A percentile compares a stretch with the other conserved stretches of the same genome.
Conservation (phyloP, 2,329 filamentous ascomycete genomes). For the Fusarium torreyae region DNA sequence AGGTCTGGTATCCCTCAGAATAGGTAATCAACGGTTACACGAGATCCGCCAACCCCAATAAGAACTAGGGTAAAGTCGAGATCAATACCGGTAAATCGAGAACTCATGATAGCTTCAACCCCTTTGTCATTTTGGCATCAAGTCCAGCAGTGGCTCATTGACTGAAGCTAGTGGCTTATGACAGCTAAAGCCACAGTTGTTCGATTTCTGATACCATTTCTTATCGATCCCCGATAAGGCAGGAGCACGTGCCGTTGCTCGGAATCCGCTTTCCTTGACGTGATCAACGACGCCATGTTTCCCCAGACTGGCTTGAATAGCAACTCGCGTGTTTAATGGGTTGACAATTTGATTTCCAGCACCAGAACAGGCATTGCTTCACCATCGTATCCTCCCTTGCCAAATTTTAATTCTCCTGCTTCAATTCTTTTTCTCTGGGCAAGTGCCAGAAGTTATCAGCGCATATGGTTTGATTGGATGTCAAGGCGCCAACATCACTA, state of each 20-base stretch:
- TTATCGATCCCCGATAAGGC: conserved; percentile 47
- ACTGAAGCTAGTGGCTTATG: conserved; percentile 1
- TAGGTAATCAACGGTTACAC: not conserved
- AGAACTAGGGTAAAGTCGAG: not conserved
- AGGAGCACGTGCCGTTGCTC: conserved; percentile 44
- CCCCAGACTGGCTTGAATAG: conserved; percentile 36
- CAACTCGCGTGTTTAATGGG: conserved; percentile 40
- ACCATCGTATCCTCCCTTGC: conserved; percentile 5
- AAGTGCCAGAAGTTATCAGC: conserved; percentile 11
- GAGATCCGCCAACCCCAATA: not conserved
- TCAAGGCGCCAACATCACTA: conserved; percentile 32
- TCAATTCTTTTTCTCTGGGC: conserved; percentile 20
- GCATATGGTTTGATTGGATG: conserved; percentile 39
- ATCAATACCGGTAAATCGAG: not conserved
- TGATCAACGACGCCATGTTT: conserved; percentile 47
- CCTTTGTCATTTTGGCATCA: conserved; percentile 10
- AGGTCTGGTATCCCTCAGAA: not conserved
- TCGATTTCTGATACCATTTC: not conserved
- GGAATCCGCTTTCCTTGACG: conserved; percentile 45
- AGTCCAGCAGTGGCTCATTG: conserved; percentile 7
- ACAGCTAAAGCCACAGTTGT: conserved; percentile 21
- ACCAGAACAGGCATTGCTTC: conserved; percentile 19
- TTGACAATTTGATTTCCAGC: conserved; percentile 28
- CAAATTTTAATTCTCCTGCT: conserved; percentile 15
- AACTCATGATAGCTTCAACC: conserved; percentile 16